Conservation (phyloP, 177 flowering plant genomes). For the Vitis hybrid region DNA sequence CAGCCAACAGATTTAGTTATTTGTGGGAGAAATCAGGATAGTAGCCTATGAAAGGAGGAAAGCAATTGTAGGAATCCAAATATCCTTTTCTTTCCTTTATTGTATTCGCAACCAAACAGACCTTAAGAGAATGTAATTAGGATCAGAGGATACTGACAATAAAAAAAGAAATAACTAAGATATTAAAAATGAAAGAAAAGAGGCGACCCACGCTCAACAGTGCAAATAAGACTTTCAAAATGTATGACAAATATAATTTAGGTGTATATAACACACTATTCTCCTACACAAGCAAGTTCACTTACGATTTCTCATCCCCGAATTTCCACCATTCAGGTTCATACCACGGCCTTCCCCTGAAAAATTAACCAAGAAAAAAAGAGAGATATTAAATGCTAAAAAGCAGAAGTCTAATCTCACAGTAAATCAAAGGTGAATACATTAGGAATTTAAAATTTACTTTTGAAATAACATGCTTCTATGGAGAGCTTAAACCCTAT, state of each 20-base stretch:
- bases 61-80: background rate
- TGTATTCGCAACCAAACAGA: background rate
- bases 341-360: slow-evolving; percentile 91
- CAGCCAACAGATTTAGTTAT: no score
- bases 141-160: background rate
- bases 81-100: background rate
- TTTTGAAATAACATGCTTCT: no score
- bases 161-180: background rate
- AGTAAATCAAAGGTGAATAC: background rate
- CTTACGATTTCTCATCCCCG: slow-evolving; percentile 83
- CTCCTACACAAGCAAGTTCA: slow-evolving; percentile 3
- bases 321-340: slow-evolving; percentile 99
- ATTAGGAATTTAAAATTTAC: background rate
- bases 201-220: no score
- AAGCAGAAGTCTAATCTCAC: background rate
- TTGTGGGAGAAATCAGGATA: no score
- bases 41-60: no score
- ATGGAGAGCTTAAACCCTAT: no score
- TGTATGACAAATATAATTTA: background rate
- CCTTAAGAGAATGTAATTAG: background rate
- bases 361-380: slow-evolving; percentile 8
- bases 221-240: background rate
- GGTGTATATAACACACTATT: background rate
- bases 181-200: no score
- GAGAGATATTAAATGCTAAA: slow-evolving; percentile 4